phyloP scores from a whole-genome alignment of 2,329 filamentous ascomycete genomes.

The Coleophoma eucalyptorum region DNA sequence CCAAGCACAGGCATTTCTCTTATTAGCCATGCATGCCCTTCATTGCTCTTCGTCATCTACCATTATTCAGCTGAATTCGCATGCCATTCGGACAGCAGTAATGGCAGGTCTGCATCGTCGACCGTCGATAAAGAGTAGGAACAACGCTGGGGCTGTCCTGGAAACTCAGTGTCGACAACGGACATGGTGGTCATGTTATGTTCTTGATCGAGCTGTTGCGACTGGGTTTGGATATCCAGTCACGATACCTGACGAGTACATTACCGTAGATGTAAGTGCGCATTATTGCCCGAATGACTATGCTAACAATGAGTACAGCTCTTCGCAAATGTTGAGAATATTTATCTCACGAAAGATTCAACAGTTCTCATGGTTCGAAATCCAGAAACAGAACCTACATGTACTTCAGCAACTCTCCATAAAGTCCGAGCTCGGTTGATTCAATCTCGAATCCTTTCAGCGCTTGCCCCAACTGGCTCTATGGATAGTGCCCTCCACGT shows the following conservation, averaged over 20 bases:
- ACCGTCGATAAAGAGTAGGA: neutral
- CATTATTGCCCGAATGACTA: neutral
- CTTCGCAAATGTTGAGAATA: neutral
- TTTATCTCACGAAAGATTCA: neutral
- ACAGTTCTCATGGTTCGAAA: neutral
- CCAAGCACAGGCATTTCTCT: neutral
- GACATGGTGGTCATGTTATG: neutral
- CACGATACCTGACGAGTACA: neutral
- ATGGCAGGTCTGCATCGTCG: neutral
- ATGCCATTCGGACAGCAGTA: neutral
- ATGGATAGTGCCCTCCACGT: neutral
- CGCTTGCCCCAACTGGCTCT: neutral
- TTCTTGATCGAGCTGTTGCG: neutral
- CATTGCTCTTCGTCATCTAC: neutral
- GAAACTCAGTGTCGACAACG: neutral
- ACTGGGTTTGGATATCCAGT: neutral
- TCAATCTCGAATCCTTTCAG: neutral
- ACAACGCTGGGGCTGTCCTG: neutral
- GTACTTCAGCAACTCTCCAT: neutral
- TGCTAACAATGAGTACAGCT: neutral
- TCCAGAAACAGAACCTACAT: neutral
- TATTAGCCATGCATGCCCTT: neutral
- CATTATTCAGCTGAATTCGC: neutral
- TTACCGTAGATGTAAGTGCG: neutral
- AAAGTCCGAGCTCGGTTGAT: neutral